A percentile compares a stretch with the other conserved stretches of the same genome.
Conservation (phyloP, 2,329 filamentous ascomycete species). For the Penicillium paneum region DNA sequence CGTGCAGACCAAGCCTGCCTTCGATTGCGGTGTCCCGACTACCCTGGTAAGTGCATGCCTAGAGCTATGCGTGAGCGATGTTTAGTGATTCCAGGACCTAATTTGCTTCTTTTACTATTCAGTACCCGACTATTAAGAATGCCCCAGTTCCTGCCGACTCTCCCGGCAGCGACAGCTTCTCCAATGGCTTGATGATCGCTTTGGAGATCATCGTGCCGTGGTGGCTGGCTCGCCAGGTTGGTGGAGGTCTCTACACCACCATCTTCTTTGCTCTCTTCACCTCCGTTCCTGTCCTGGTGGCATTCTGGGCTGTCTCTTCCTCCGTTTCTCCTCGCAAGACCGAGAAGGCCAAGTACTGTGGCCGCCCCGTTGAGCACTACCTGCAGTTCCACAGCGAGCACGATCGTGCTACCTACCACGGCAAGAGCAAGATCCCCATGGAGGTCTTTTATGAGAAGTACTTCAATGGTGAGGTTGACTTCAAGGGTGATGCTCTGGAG, state of each 20-base stretch:
- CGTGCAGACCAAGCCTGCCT: constrained; percentile 49
- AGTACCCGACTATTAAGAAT: constrained; percentile 92
- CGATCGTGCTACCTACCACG: constrained; percentile 47
- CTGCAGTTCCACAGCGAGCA: constrained; percentile 50
- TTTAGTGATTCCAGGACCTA: neutral
- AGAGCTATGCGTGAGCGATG: constrained; percentile 6
- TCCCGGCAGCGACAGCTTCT: constrained; percentile 80
- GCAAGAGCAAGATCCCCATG: constrained; percentile 50
- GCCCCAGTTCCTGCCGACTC: constrained; percentile 88
- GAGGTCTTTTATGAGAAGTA: constrained; percentile 98
- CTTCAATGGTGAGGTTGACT: constrained; percentile 89
- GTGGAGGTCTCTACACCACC: constrained; percentile 82
- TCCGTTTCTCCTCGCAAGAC: constrained; percentile 82
- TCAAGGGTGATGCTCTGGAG: constrained; percentile 90
- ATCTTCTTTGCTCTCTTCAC: constrained; percentile 81
- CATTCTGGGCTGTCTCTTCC: constrained; percentile 79
- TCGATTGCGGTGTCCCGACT: constrained; percentile 60
- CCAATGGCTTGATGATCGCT: constrained; percentile 71
- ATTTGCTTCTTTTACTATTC: constrained; percentile 13
- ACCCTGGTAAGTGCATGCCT: constrained; percentile 52
- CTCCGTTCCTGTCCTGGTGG: constrained; percentile 72
- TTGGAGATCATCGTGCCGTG: constrained; percentile 69
- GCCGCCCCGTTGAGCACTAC: constrained; percentile 86
- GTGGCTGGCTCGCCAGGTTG: constrained; percentile 77
- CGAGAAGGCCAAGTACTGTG: constrained; percentile 84